These are phyloP conservation scores for Penicillium sp. DNA, from an alignment of 2,329 filamentous ascomycete species.

Conservation along the genomic window DNA sequence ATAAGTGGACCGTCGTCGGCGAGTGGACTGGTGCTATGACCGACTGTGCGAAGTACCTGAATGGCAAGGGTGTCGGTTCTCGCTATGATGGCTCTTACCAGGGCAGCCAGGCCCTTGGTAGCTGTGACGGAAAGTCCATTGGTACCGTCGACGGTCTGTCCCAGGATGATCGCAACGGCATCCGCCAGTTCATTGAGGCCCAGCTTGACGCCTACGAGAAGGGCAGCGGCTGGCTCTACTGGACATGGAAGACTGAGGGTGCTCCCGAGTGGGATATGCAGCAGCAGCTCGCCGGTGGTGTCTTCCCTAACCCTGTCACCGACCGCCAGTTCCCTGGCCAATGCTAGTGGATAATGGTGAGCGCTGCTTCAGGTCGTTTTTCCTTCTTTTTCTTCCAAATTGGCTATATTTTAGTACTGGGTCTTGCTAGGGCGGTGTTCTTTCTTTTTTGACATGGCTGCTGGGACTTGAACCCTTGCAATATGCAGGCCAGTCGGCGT, in stretches of 20 bases:
- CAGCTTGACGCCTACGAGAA: conserved; percentile 47
- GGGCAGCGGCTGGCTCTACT: conserved; percentile 48
- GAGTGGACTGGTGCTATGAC: conserved; percentile 69
- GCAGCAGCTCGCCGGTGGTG: conserved; percentile 40
- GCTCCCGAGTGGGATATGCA: conserved; percentile 51
- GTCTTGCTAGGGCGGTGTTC: no score
- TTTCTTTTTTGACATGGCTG: no score
- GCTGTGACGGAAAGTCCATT: conserved; percentile 52
- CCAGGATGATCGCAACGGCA: conserved; percentile 35
- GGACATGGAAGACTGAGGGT: conserved; percentile 52
- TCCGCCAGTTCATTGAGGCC: conserved; percentile 46
- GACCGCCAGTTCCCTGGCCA: conserved; percentile 35
- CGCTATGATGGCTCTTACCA: conserved; percentile 57
- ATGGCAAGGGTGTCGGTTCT: conserved; percentile 58
- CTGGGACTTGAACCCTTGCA: no score
- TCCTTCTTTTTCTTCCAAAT: neutral
- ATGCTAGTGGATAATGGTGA: conserved; percentile 24
- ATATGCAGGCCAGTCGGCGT: no score
- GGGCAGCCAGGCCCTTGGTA: conserved; percentile 50
- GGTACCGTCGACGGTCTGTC: conserved; percentile 48
- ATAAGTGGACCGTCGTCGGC: conserved; percentile 67
- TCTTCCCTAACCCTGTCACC: conserved; percentile 49
- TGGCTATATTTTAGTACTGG: neutral
- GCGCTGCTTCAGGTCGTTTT: neutral
- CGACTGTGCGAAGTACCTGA: conserved; percentile 53